Evolutionary conservation across 2,329 filamentous ascomycete species (phyloP), one percentile per base, ranked within the genome.

Genomic region (Fusarium ambrosium): DNA sequence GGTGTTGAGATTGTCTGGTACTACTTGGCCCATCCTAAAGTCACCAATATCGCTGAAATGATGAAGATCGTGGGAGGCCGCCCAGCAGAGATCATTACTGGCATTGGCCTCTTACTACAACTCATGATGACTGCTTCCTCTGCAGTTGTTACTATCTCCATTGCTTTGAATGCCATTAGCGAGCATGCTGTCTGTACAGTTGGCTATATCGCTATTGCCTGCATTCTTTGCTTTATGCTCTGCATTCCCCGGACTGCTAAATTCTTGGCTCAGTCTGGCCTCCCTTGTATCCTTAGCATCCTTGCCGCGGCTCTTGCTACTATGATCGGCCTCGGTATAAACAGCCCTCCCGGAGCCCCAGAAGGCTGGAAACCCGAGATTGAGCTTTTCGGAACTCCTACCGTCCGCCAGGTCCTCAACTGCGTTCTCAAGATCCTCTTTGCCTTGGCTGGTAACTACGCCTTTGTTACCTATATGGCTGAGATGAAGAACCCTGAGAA

Each of bases 81-180:
- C 24, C 63, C 66, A 53, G 59, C 62, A 64, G 69, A 63, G 45
- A 69, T 69, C 29, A 4, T 72, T 24, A 27, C 45, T n/a, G 69
- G 62, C 29, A 58, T 72, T 29, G 51, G 63, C 36, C 62, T 72
- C 22, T 24, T 69, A 3, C 18, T 72, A 5, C 69, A 72, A 29
- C 58, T 69, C 14, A 68, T 70, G 14, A 67, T 72, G 67, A 68
- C 68, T 14, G 65, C 63, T 27, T 32, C 89, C 39, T 86, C 92
- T 72, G 90, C 92, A 79, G 91, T 89, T 76, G 84, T 92, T 60
- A 88, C 90, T 5, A 89, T 90, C 53, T 88, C 90, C 39, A 88
- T 91, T 77, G 92, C 91, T 76, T 85, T 92, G 69, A 92, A 92
- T 81, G 92, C 90, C 56, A 91, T 92, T 81, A 88, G 87, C n/a